Evolutionary conservation across 2,329 filamentous ascomycete species (phyloP), one percentile per base, ranked within the genome.

Genomic region (Cladosporium halotolerans): DNA sequence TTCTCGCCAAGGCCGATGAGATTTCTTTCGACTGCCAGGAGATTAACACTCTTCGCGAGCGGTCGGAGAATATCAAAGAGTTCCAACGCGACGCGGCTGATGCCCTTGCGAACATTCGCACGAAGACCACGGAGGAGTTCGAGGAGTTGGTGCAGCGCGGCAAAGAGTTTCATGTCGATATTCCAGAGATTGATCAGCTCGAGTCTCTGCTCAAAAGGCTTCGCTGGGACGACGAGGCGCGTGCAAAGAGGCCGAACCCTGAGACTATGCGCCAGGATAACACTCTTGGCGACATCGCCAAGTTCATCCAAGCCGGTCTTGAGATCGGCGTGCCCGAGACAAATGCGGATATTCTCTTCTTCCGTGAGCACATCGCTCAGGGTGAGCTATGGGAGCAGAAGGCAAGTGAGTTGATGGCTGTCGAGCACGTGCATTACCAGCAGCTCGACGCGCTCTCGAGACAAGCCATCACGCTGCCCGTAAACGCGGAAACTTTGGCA

Each of bases 1-100:
- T 99, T 45, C 81, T 99, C 54, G 78, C 82, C 55, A 84, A 91
- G 62, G 92, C 92, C 19, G 87, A 95, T 63, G 83, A 85, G 62
- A 84, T 97, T 58, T 89, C 88, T 11, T 99, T 99, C 68, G 90
- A 96, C 62, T 95, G 90, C 70, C 86, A 88, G 39, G 92, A 99
- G 70, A 95, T 97, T 63, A 79, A 79, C 36, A 86, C 89, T 58
- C 77, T 99, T 51, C 85, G 86, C 66, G 91, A 97, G 68, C 87
- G 92, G 46, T 87, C 88, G 55, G 84, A 88, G 59, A 85, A 86
- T 48, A 93, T 99, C 70, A 83, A 86, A 60, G 81, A 83, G 54
- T 99, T 96, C 72, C 90, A 92, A 68, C 78, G 81, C 53, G 86
- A 85, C 62, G 91, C 89, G 32, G 79, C 81, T 53, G 76, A 77